Conservation (phyloP, 1,284 basidiomycete species). For the Caloboletus firmus region DNA sequence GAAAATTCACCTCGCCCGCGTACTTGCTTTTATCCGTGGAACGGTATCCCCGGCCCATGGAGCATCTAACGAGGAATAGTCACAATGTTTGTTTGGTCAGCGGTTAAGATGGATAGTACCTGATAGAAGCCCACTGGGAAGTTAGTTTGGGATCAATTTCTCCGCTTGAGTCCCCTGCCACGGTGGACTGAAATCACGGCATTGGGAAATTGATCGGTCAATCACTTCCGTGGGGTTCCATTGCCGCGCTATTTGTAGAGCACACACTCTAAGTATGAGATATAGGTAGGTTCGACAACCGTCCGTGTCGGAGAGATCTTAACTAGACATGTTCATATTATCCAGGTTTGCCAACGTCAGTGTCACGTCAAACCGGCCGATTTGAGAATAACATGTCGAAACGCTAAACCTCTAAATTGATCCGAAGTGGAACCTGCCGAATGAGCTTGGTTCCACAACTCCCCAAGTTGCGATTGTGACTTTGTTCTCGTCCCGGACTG, state of each 20-base stretch:
- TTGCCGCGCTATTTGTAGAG: background rate
- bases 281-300: background rate
- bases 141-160: background rate
- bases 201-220: background rate
- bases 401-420: background rate
- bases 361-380: background rate
- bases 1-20: background rate
- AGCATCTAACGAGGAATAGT: background rate
- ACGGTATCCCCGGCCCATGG: background rate
- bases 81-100: conserved; percentile 1
- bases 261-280: too few relatives aligned
- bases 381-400: background rate
- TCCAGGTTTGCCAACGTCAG: background rate
- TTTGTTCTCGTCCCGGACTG: background rate
- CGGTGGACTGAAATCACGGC: background rate
- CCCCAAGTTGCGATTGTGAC: background rate
- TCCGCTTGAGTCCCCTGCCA: background rate
- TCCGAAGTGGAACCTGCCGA: background rate
- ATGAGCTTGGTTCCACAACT: background rate
- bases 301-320: background rate
- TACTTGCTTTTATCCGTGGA: conserved; percentile 6
- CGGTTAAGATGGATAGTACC: background rate
- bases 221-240: background rate
- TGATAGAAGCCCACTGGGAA: background rate
- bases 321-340: background rate